Conservation (phyloP, 257 asterid species). For the Phtheirospermum japonicum region DNA sequence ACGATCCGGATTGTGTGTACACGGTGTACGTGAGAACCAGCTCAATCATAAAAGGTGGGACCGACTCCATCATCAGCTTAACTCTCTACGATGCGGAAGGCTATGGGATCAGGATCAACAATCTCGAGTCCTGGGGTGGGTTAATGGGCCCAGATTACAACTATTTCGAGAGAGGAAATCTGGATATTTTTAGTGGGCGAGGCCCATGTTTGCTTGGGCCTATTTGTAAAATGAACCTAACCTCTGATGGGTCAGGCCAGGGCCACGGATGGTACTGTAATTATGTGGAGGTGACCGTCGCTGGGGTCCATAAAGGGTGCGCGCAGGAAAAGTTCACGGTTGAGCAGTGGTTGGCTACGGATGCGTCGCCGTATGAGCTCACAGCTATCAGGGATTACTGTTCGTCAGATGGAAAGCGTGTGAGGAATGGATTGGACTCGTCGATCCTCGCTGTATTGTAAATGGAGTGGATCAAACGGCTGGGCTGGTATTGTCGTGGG, state of each 20-base stretch:
- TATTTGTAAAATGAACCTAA: conserved; percentile 53
- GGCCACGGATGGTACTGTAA: conserved; percentile 75
- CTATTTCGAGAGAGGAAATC: conserved; percentile 70
- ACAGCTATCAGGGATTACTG: conserved; percentile 48
- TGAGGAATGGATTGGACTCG: conserved; percentile 11
- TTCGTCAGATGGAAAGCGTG: not conserved
- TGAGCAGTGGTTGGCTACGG: conserved; percentile 74
- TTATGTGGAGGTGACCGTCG: conserved; percentile 56
- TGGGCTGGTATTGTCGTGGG: too few relatives aligned
- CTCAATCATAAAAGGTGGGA: conserved; percentile 52
- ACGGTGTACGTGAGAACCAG: conserved; percentile 57
- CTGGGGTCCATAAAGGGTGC: conserved; percentile 53
- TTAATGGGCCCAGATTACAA: conserved; percentile 58
- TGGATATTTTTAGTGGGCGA: conserved; percentile 69
- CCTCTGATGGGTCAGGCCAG: conserved; percentile 65
- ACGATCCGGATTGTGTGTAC: conserved; percentile 66
- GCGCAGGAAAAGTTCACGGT: conserved; percentile 43
- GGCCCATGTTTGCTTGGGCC: conserved; percentile 66
- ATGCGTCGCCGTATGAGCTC: conserved; percentile 53
- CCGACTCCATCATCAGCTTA: conserved; percentile 53
- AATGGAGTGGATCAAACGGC: too few relatives aligned
- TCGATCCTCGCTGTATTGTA: not conserved
- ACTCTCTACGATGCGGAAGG: conserved; percentile 49
- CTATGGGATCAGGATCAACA: conserved; percentile 45
- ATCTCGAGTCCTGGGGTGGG: conserved; percentile 73